phyloP scores from a whole-genome alignment of 2,329 filamentous ascomycete genomes.

The Penicillium sp. region DNA sequence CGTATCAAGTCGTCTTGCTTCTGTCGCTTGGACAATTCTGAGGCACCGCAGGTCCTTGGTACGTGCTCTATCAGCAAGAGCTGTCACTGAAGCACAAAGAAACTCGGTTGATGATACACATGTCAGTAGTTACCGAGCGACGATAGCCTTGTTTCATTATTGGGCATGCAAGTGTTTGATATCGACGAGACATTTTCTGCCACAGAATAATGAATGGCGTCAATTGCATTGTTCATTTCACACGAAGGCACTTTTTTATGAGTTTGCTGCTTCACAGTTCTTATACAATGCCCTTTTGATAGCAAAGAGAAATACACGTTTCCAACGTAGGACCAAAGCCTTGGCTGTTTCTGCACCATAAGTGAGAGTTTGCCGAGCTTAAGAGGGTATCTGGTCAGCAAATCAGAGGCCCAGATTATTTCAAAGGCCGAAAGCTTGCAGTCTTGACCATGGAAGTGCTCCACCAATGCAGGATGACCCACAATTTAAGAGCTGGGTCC shows the following conservation, averaged over 20 bases:
- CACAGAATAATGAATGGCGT: not conserved
- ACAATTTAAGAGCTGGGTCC: not conserved
- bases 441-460: not conserved
- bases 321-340: no score
- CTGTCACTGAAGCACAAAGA: not conserved
- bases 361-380: no score
- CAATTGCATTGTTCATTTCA: not conserved
- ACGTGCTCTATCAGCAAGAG: not conserved
- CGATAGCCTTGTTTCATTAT: not conserved
- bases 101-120: not conserved
- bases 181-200: not conserved
- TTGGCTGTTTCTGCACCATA: no score
- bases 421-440: not conserved
- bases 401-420: not conserved
- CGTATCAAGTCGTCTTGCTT: constrained; percentile 59
- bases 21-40: constrained; percentile 41
- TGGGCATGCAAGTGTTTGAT: not conserved
- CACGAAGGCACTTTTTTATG: not conserved
- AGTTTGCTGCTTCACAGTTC: not conserved
- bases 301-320: no score
- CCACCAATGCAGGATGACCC: not conserved
- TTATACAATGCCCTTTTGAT: no score
- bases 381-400: no score
- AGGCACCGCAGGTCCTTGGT: not conserved
- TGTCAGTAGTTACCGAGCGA: not conserved